Evolutionary conservation across 495 filamentous ascomycete species (phyloP).

Genomic region (Aspergillus sclerotiicarbonarius): DNA sequence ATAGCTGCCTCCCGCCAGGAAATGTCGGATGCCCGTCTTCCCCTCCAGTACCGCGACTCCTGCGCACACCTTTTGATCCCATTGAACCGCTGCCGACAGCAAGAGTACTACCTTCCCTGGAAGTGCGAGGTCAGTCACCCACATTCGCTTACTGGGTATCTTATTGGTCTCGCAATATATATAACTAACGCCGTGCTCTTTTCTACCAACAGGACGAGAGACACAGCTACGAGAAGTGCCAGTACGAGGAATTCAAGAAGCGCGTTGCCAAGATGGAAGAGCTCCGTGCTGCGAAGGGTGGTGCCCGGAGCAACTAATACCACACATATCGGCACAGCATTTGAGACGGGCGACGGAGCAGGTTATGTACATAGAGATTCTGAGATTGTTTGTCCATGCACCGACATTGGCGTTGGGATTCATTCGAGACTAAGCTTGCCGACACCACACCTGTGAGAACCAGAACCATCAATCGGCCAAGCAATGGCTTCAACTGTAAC

Average conservation of each 20-base stretch:
- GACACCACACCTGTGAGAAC: conserved; percentile 10
- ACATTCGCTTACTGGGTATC: neutral
- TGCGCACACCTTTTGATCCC: conserved; percentile 94
- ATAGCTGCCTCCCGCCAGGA: conserved; percentile 75
- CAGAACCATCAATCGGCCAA: neutral
- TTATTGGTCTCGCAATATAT: neutral
- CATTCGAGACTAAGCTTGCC: conserved; percentile 19
- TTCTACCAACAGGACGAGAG: conserved; percentile 67
- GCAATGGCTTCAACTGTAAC: neutral
- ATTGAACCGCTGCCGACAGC: conserved; percentile 87
- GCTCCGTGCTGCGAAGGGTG: conserved; percentile 80
- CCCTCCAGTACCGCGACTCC: conserved; percentile 86
- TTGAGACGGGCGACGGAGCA: conserved; percentile 27
- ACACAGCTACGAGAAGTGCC: conserved; percentile 98
- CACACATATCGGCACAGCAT: conserved; percentile 17
- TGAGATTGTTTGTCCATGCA: conserved; percentile 40
- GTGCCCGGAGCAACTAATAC: conserved; percentile 80
- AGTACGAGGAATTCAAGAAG: conserved; percentile 98
- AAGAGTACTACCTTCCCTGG: conserved; percentile 94
- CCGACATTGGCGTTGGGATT: conserved; percentile 38
- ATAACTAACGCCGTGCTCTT: conserved; percentile 9
- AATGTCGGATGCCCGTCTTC: conserved; percentile 88
- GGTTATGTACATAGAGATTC: conserved; percentile 49
- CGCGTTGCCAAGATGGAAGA: conserved; percentile 98
- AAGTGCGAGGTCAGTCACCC: conserved; percentile 80